Conservation (phyloP, 371 early-diverging fungal genomes). For the Rhizomucor pusillus region DNA sequence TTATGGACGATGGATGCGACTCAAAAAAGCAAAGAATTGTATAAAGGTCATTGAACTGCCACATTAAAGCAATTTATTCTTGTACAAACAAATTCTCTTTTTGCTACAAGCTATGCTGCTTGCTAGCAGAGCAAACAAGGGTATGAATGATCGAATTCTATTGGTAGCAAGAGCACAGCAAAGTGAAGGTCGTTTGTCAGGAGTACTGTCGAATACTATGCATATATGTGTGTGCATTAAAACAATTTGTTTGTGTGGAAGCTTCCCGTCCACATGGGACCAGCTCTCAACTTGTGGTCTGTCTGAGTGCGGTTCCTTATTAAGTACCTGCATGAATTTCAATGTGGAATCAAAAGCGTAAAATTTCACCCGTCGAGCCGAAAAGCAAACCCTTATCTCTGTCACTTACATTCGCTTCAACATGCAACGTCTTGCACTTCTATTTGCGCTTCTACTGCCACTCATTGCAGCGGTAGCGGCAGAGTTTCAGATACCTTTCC, state of each 20-base stretch:
- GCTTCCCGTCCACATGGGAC: too few species aligned
- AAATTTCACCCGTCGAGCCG: not conserved
- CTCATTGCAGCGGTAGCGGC: not conserved
- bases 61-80: not conserved
- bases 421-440: conserved; percentile 3
- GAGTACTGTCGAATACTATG: too few species aligned
- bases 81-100: not conserved
- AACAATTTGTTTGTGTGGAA: too few species aligned
- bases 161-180: too few species aligned
- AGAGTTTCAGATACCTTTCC: conserved; percentile 11
- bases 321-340: conserved; percentile 1
- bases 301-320: too few species aligned
- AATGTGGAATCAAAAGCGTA: not conserved
- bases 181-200: too few species aligned
- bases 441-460: not conserved
- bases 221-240: too few species aligned
- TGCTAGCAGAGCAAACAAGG: too few species aligned
- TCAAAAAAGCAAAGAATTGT: conserved; percentile 70
- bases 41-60: conserved; percentile 52
- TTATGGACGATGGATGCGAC: conserved; percentile 87
- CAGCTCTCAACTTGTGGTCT: too few species aligned
- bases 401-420: conserved; percentile 1
- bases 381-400: conserved; percentile 1
- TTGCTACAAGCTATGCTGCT: not conserved
- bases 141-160: too few species aligned